Evolutionary conservation across 192 early-diverging fungal species (phyloP), one percentile per base, ranked within the genome.

Genomic region (Coemansia nantahalensis): DNA sequence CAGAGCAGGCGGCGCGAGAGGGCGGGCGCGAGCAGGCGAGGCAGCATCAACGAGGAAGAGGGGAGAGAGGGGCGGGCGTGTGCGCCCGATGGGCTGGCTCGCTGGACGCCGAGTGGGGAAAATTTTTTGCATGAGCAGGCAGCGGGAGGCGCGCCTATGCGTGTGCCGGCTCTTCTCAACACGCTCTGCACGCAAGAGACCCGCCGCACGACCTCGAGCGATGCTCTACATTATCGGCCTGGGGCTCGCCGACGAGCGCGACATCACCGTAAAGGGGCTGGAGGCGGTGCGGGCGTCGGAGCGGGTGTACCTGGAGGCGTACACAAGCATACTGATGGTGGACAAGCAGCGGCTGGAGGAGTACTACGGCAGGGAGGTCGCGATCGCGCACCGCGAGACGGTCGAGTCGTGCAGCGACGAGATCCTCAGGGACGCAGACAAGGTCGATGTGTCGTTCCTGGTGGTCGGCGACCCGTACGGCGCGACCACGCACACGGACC

Each of bases 401-500:
- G 96, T 99, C 15, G 96, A 99, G 77, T 86, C 87, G 1, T 85
- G 88, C 24, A 86, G 90, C 28, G 94, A 97, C 59, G 65, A 80
- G 6, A 99, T 99, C 56, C 81, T 99, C 22, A 74, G 79, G 40
- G 84, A 89, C 51, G 96, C 94, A 3, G 90, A 94, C 53, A 84
- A 62, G 33, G 82, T 90, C 44, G 87, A 99, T 57, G 91, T 99
- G 14, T 87, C 91, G 5, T 96, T 99, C 48, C 78, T 99, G 43
- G 96, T 99, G 2, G 94, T 99, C 5, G 96, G 96, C 38, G 96
- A 99, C 78, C 94, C 96, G 32, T 96, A 85, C 60, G 84, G 94
- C 15, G 96, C 96, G 16, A 99, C 96, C 8, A 99, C 96, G 2
- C 96, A 99, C 72, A 90, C 92, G 0, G 96, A 99, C 65, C 82